Evolutionary conservation across 2,329 filamentous ascomycete species (phyloP), one percentile per base, ranked within the genome.

Genomic region (Verticillium albo-atrum): DNA sequence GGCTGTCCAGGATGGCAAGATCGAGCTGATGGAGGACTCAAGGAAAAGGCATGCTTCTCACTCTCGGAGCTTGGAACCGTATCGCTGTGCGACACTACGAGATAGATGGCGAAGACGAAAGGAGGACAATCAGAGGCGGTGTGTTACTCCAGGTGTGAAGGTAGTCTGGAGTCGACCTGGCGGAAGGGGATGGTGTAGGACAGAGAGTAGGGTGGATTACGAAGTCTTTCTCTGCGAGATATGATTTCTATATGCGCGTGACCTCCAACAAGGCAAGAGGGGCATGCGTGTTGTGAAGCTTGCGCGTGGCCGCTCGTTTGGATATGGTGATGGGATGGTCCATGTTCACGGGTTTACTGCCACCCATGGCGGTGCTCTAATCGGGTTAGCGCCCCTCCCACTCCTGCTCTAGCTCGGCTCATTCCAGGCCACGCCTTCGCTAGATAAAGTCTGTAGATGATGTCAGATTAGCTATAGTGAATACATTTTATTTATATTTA

Each of bases 31-130:
- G 14, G 9, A 32, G 10, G 30, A 32, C 2, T 14, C 15, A n/a
- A 37, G 14, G 2, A 15, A 35, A 20, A 5, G 34, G 34, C 34
- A 17, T 37, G 34, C 14, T n/a, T 82, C 58, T 79, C 74, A 66
- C 34, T 15, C 34, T n/a, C 34, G 14, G 17, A 37, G 14, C 6
- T 37, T 2, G 12, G 17, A 2, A 15, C 15, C 17, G 1, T 15
- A 37, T 37, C 6, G 34, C 15, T n/a, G 15, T 37, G 34, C 15
- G 34, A 37, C 17, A 70, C 67, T 54, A 76, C 68, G 15, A 73
- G 74, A 53, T 67, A 72, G 7, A 17, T 15, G 25, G 14, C 34
- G 17, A 37, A 25, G 15, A 52, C 28, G 12, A 20, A 23, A 3
- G 42, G 42, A 14, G n/a, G 10, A 23, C 42, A 23, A 26, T n/a